Evolutionary conservation across 2,329 filamentous ascomycete genomes (phyloP), one percentile per base, ranked within the genome.

Genomic region (Fusarium proliferatum): DNA sequence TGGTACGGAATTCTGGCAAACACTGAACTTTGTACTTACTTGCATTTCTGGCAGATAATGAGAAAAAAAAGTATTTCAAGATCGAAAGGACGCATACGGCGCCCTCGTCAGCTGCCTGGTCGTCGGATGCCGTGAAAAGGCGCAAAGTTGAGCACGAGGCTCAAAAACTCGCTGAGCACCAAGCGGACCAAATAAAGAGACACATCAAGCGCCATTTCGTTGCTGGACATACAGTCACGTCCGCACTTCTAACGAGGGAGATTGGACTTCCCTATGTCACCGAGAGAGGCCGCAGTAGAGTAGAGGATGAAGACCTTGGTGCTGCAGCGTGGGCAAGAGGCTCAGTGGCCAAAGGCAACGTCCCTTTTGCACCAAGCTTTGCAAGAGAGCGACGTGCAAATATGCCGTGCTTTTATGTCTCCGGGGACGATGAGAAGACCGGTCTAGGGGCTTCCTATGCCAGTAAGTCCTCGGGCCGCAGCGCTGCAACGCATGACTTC

Each of bases 51-150:
- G 3, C 12, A 90, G 89, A 91, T 68, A 58, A 80, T 19, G 85
- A 86, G 48, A 92, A 89, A 79, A 87, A 86, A 42, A 91, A 89
- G 72, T 94, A 93, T 77, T 94, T 93, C 81, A 91, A 89, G 75
- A 88, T 93, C 56, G 88, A 92, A 78, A 87, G 85, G 51, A 85
- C 88, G 43, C 85, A 87, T 61, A 85, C 85, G 21, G 88, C 89
- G 2, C 86, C 89, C 1, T 71, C 82, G 4, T 81, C 80, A 12
- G 84, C 87, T 1, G 81, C 85, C 21, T 92, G 90, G 83, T 89
- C 90, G 13, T 82, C 85, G n/a, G 84, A 88, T 51, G 85, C 86
- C 11, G 88, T 92, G 63, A 91, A 89, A 80, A 85, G 85, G 72
- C 88, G 88, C 59, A 86, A 86, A 67, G 70, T 83, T 6, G 83